phyloP scores from a whole-genome alignment of 352 stramenopile species.

The Phytophthora melonis region DNA sequence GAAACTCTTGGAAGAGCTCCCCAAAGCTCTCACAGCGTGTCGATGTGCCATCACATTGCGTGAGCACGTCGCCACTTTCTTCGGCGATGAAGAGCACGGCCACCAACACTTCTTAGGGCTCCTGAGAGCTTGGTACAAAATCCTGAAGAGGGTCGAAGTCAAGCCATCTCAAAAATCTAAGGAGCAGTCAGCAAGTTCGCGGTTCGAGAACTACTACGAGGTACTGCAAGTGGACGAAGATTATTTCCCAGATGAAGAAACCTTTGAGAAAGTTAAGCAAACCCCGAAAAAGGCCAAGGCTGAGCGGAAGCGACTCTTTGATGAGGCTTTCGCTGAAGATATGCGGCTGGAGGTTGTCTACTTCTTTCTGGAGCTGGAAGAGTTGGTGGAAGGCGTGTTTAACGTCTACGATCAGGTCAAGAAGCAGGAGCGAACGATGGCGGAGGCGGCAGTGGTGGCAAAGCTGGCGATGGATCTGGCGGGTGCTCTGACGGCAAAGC shows the following conservation, averaged over 20 bases:
- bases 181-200: background rate
- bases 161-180: background rate
- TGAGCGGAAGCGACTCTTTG: background rate
- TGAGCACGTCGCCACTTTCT: background rate
- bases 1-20: background rate
- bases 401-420: constrained; percentile 7
- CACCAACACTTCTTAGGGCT: background rate
- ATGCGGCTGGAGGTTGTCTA: background rate
- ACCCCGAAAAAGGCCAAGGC: background rate
- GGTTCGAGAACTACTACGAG: too few species aligned
- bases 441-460: background rate
- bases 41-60: background rate
- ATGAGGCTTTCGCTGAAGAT: constrained; percentile 9
- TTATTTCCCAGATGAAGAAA: constrained; percentile 18
- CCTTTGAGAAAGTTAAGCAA: background rate
- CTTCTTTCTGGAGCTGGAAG: constrained; percentile 9
- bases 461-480: constrained; percentile 5
- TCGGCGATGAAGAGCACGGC: background rate
- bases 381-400: background rate
- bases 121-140: background rate
- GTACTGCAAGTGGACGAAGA: constrained; percentile 11
- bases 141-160: background rate
- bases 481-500: background rate
- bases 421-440: constrained; percentile 5
- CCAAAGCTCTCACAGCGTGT: background rate